phyloP scores from a whole-genome alignment of 306 rosid species.

The Geum urbanum region DNA sequence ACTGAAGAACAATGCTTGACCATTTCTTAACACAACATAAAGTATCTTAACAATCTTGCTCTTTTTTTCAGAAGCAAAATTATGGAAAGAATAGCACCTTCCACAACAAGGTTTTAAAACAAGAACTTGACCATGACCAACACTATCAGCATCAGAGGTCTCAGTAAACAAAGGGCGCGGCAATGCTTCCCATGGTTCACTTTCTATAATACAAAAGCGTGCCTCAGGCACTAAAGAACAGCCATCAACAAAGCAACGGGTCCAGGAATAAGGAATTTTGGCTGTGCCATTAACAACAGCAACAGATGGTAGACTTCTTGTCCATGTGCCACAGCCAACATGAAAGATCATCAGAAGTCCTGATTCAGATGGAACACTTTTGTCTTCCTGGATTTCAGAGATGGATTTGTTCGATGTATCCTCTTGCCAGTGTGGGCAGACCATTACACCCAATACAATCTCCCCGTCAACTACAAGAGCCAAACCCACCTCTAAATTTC shows the following conservation, averaged over 20 bases:
- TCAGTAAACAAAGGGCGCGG: conserved; percentile 55
- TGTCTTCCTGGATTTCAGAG: conserved; percentile 30
- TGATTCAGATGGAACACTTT: conserved; percentile 35
- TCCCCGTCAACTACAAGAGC: conserved; percentile 86
- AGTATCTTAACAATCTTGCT: neutral
- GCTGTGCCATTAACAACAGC: conserved; percentile 27
- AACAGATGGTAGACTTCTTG: conserved; percentile 35
- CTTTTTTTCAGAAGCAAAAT: conserved; percentile 15
- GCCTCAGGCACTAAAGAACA: conserved; percentile 46
- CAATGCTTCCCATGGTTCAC: conserved; percentile 73
- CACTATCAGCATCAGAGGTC: conserved; percentile 38
- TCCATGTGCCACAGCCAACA: conserved; percentile 76
- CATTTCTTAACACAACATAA: neutral
- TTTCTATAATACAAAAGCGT: conserved; percentile 63
- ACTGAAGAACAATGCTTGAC: neutral
- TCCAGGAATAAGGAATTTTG: conserved; percentile 47
- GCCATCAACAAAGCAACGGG: conserved; percentile 60
- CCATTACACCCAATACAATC: conserved; percentile 75
- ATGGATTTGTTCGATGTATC: conserved; percentile 37
- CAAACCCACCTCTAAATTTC: conserved; percentile 73
- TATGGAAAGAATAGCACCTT: conserved; percentile 48
- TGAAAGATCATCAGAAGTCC: conserved; percentile 80
- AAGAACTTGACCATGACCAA: conserved; percentile 50
- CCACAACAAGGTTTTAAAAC: conserved; percentile 69
- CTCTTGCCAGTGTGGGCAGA: conserved; percentile 79